Percentiles rank a stretch among this genome's conserved stretches.
These are phyloP conservation scores for Geum urbanum DNA, from an alignment of 306 rosid genomes.

Conservation along the genomic window DNA sequence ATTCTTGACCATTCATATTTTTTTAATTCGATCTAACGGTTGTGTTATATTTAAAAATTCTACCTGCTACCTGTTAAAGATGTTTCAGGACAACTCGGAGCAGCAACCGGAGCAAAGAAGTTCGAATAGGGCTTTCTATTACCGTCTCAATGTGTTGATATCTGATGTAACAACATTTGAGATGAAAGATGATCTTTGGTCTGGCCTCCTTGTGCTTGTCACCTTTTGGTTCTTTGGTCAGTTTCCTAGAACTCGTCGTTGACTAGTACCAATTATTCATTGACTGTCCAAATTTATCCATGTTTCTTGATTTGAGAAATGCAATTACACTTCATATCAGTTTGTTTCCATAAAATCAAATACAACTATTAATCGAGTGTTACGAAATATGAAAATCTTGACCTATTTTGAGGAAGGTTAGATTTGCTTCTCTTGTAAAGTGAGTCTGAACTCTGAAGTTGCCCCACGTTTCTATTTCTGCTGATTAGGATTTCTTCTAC, in stretches of 20 bases:
- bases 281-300: neutral
- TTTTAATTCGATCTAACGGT: no score
- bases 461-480: neutral
- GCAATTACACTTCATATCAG: neutral
- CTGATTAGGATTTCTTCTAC: neutral
- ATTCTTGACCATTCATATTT: no score
- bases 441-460: neutral
- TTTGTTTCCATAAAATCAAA: neutral
- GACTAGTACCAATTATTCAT: neutral
- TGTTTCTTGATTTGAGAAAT: neutral
- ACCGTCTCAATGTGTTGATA: slow-evolving; percentile 23
- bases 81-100: neutral
- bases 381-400: neutral
- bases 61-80: no score
- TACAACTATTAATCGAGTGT: neutral
- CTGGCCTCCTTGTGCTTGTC: slow-evolving; percentile 32
- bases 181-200: slow-evolving; percentile 31
- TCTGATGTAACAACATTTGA: slow-evolving; percentile 16
- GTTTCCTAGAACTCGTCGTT: slow-evolving; percentile 18
- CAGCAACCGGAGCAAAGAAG: slow-evolving; percentile 7
- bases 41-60: no score
- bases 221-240: slow-evolving; percentile 48
- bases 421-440: neutral
- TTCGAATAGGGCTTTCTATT: slow-evolving; percentile 5
- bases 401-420: neutral